phyloP scores from a whole-genome alignment of 257 asterid species.

The Lycium ferocissimum region DNA sequence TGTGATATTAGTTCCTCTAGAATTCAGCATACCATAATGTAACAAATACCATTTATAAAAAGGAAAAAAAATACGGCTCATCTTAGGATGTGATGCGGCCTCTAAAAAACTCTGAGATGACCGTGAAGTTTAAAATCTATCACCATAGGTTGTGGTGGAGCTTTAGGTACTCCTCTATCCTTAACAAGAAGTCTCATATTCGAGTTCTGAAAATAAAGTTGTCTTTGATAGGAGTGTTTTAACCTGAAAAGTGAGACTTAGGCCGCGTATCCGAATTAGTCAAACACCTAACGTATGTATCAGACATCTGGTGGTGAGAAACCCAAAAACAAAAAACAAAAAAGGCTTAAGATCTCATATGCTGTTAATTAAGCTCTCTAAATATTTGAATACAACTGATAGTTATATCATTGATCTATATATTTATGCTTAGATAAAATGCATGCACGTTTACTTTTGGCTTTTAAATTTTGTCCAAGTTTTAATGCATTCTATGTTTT shows the following conservation, averaged over 20 bases:
- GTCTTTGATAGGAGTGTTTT: too few species aligned
- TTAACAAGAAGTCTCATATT: not conserved
- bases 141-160: not conserved
- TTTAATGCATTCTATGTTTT: too few species aligned
- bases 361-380: too few species aligned
- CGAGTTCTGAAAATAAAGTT: not conserved
- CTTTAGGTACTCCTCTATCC: not conserved
- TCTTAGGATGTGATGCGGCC: not conserved
- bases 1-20: not conserved
- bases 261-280: too few species aligned
- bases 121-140: not conserved
- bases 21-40: not conserved
- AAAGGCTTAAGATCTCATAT: too few species aligned
- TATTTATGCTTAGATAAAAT: too few species aligned
- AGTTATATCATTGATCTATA: too few species aligned
- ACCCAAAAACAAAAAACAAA: not conserved
- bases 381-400: too few species aligned
- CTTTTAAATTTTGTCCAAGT: too few species aligned
- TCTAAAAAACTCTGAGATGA: not conserved
- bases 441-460: too few species aligned
- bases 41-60: not conserved
- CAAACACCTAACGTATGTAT: not conserved
- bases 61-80: rapidly evolving
- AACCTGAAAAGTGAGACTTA: too few species aligned
- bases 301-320: not conserved